These are phyloP conservation scores for Penicillium pancosmium DNA, from an alignment of 495 filamentous ascomycete species.

Conservation along the genomic window DNA sequence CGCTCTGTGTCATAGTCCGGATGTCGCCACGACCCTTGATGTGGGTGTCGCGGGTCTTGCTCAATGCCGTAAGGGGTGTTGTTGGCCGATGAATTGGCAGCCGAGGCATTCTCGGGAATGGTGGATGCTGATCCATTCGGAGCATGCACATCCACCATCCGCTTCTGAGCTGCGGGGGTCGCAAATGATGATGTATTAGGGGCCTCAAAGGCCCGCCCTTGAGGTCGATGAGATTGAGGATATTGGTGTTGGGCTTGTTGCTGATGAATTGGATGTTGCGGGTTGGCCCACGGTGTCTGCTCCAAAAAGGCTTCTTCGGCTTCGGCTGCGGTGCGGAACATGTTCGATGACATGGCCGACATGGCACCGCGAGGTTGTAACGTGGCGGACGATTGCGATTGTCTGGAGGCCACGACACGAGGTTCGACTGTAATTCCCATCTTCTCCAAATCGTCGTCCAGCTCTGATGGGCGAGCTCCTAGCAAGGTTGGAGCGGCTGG, in stretches of 20 bases:
- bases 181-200: constrained; percentile 42
- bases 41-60: constrained; percentile 35
- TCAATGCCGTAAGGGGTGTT: constrained; percentile 50
- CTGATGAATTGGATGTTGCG: constrained; percentile 76
- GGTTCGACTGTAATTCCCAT: constrained; percentile 63
- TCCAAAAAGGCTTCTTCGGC: constrained; percentile 84
- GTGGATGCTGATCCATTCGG: constrained; percentile 61
- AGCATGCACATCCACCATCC: constrained; percentile 53
- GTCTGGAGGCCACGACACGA: constrained; percentile 29
- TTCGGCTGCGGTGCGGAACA: constrained; percentile 62
- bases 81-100: constrained; percentile 47
- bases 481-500: constrained; percentile 87
- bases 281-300: constrained; percentile 85
- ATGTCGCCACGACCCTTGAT: constrained; percentile 32
- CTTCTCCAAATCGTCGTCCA: constrained; percentile 83
- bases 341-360: constrained; percentile 42
- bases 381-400: constrained; percentile 27
- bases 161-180: constrained; percentile 57
- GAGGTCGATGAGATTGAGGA: constrained; percentile 39
- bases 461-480: constrained; percentile 68
- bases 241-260: constrained; percentile 47
- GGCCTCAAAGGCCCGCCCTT: constrained; percentile 35
- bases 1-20: constrained; percentile 43
- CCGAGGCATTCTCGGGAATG: constrained; percentile 54
- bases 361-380: constrained; percentile 36